phyloP scores from a whole-genome alignment of 257 asterid species.

The Cordia subcordata region DNA sequence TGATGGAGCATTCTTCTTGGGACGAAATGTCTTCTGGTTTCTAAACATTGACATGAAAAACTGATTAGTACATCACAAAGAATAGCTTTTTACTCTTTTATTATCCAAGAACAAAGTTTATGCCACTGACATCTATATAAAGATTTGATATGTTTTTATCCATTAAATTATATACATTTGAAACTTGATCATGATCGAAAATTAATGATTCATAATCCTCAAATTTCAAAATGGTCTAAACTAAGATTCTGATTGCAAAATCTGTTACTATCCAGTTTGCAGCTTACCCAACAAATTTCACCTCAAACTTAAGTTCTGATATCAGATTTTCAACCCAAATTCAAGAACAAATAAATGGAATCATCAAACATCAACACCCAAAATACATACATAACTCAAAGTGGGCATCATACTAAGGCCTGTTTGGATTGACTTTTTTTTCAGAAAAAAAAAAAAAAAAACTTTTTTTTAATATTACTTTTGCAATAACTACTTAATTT shows the following conservation, averaged over 20 bases:
- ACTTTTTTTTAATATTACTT: no score
- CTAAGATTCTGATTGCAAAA: not conserved
- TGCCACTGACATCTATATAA: no score
- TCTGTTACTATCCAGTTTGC: not conserved
- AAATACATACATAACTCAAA: not conserved
- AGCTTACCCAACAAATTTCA: no score
- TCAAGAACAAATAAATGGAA: not conserved
- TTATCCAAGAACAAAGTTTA: not conserved
- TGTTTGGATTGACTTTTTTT: no score
- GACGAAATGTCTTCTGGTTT: slow-evolving; percentile 15
- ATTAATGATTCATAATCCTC: no score
- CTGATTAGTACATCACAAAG: not conserved
- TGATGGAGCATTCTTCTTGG: slow-evolving; percentile 17
- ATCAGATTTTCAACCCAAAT: not conserved
- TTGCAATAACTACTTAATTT: no score
- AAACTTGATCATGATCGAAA: not conserved
- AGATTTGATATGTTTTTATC: not conserved
- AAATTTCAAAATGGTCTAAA: not conserved
- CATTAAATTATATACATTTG: no score
- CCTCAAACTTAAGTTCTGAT: not conserved
- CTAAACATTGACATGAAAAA: not conserved
- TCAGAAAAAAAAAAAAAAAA: no score
- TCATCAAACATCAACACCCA: not conserved
- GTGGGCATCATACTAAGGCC: no score
- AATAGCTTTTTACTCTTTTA: not conserved